Base-by-base conservation (phyloP, 2,329 filamentous ascomycete genomes). In the Trichoderma sp. region DNA sequence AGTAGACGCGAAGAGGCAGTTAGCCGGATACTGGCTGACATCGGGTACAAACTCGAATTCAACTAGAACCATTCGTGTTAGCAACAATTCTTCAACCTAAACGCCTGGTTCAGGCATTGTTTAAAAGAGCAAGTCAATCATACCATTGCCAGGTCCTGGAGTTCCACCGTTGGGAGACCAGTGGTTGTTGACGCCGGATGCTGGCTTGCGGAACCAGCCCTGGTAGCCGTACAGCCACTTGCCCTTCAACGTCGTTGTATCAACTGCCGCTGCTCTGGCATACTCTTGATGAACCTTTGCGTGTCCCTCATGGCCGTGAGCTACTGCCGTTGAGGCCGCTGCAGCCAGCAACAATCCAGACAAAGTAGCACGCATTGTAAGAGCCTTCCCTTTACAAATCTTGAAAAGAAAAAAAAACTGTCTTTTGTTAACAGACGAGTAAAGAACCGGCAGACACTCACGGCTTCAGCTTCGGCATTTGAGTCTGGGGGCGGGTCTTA, bases 141-240 rank as follows among this genome's bases (percentile, higher is more conserved):
- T 58, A 70, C 68, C 68, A 43, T 70, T 70, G 6, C 47, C 50
- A 1, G 68, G 68, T 20, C 68, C 68, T 23, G 68, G 68, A 43
- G 68, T 70, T 23, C 68, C 68, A 1, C 68, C 68, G 43, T 70
- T 64, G 17, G 68, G 47, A 32, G 68, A 70, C 68, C 68, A 70
- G 32, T 70, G 68, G 61, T 55, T 70, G 28, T 70, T 70, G 23
- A 70, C 59, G 3, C 68, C 68, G 4, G 43, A 8, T 13, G 59
- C 68, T 13, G 68, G 68, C 47, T 70, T 70, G 13, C 68, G 68
- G 59, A 70, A 70, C 68, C 68, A 70, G 8, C 59, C 68, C 11
- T 70, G 68, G 12, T 70, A 70, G n/a, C 68, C 68, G n/a, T 70
- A 70, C n/a, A 70, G 30, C 68, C 68, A 70, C 55, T 70, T 70